A percentile compares a stretch with the other conserved stretches of the same genome.
Evolutionary conservation across 2,329 filamentous ascomycete species (phyloP).

Genomic region (Scorias spongiosa): DNA sequence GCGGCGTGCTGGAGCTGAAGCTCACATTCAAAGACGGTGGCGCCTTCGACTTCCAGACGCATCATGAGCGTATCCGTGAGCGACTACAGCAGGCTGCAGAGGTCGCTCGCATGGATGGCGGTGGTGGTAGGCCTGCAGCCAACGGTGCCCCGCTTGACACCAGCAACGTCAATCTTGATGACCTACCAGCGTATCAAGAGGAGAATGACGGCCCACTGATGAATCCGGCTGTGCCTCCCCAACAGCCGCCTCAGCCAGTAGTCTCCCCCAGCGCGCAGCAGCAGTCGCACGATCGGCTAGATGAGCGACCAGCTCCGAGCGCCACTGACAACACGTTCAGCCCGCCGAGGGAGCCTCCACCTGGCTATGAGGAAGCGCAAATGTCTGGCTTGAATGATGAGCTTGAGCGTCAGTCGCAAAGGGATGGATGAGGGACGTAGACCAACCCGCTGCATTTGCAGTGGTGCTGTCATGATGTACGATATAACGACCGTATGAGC

Average conservation of each 20-base stretch:
- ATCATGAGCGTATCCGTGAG: conserved; percentile 74
- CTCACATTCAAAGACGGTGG: conserved; percentile 89
- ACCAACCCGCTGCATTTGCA: no score
- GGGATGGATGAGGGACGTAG: conserved; percentile 1
- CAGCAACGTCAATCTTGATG: conserved; percentile 61
- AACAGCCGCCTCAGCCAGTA: conserved; percentile 11
- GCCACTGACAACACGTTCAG: conserved; percentile 23
- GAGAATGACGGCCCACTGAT: conserved; percentile 24
- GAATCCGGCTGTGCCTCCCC: conserved; percentile 15
- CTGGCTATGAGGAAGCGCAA: conserved; percentile 84
- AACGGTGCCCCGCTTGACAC: conserved; percentile 36
- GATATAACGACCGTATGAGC: no score
- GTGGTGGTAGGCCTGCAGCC: conserved; percentile 6
- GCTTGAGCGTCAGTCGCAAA: conserved; percentile 38
- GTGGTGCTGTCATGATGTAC: no score
- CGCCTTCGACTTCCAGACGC: conserved; percentile 77
- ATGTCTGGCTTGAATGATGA: conserved; percentile 62
- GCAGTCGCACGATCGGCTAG: conserved; percentile 8
- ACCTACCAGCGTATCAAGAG: conserved; percentile 75
- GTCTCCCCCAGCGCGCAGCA: conserved; percentile 6
- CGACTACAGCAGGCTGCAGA: conserved; percentile 68
- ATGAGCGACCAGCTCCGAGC: conserved; percentile 7
- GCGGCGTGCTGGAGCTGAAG: conserved; percentile 62
- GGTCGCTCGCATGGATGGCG: conserved; percentile 36
- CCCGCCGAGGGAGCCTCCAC: conserved; percentile 61